Conservation (phyloP, 2,329 filamentous ascomycete species). For the Parastagonospora nodorum region DNA sequence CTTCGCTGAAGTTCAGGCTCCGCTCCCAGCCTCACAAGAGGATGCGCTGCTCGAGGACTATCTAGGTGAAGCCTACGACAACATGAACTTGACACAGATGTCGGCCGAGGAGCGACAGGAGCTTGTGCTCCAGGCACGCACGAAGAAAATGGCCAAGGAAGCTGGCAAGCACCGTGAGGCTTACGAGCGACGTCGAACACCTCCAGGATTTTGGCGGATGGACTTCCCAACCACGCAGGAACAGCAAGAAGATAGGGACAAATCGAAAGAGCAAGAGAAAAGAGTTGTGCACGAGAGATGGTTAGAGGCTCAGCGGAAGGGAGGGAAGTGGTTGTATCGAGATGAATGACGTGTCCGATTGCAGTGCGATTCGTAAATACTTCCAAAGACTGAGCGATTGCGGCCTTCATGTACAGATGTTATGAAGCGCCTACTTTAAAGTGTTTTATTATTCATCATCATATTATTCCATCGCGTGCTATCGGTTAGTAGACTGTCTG, state of each 20-base stretch:
- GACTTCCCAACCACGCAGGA: conserved; percentile 93
- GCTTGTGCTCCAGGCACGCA: conserved; percentile 76
- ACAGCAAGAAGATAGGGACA: conserved; percentile 65
- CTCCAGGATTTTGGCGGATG: conserved; percentile 87
- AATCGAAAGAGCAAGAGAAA: conserved; percentile 67
- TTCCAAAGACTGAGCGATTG: neutral
- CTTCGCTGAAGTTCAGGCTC: conserved; percentile 57
- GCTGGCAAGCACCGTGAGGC: conserved; percentile 78
- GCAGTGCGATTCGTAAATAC: neutral
- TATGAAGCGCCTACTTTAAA: too few relatives aligned
- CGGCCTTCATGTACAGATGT: too few relatives aligned
- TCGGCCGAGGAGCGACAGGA: conserved; percentile 65
- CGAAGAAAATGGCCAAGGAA: conserved; percentile 72
- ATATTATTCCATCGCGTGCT: too few relatives aligned
- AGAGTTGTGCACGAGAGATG: conserved; percentile 73
- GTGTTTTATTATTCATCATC: neutral
- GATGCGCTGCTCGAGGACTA: conserved; percentile 58
- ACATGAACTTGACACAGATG: conserved; percentile 54
- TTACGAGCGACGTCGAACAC: conserved; percentile 72
- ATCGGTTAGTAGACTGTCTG: too few relatives aligned
- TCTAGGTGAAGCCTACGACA: conserved; percentile 52
- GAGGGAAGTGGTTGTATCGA: conserved; percentile 78
- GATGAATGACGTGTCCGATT: conserved; percentile 64
- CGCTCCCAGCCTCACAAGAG: conserved; percentile 41
- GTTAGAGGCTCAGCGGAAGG: conserved; percentile 77